Conservation (phyloP, 2,329 filamentous ascomycete genomes). For the Chaetomium sp. region DNA sequence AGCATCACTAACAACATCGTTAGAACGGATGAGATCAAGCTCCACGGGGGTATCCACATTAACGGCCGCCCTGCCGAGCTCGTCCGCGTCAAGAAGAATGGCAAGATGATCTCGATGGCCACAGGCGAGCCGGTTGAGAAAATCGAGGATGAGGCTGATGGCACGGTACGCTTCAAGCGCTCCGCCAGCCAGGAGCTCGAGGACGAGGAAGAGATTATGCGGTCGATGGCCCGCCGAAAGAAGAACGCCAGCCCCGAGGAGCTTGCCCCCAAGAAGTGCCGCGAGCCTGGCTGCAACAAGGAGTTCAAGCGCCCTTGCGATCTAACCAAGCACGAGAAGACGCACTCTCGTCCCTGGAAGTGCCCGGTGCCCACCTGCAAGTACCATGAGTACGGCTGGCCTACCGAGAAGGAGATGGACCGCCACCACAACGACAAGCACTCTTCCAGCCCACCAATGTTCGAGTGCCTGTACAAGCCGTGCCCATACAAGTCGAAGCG, state of each 20-base stretch:
- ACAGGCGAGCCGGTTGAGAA: conserved; percentile 58
- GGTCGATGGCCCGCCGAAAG: conserved; percentile 93
- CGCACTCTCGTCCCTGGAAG: conserved; percentile 94
- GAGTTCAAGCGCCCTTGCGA: conserved; percentile 97
- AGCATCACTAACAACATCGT: conserved; percentile 8
- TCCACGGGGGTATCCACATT: conserved; percentile 73
- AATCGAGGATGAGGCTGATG: conserved; percentile 41
- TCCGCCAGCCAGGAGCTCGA: conserved; percentile 63
- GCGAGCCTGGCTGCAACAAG: conserved; percentile 71
- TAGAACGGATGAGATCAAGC: conserved; percentile 62
- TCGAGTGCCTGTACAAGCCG: conserved; percentile 71
- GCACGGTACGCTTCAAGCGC: conserved; percentile 53
- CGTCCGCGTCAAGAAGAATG: conserved; percentile 73
- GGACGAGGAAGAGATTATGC: conserved; percentile 75
- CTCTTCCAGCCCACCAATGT: conserved; percentile 70
- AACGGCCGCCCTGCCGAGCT: conserved; percentile 80
- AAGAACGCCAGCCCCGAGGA: conserved; percentile 86
- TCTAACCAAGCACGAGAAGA: conserved; percentile 96
- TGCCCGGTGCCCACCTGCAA: conserved; percentile 78
- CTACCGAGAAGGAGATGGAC: conserved; percentile 95
- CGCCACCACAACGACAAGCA: conserved; percentile 97
- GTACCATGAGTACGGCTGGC: conserved; percentile 85
- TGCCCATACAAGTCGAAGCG: conserved; percentile 96
- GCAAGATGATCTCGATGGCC: conserved; percentile 70
- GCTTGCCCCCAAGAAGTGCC: conserved; percentile 71